Evolutionary conservation across 352 stramenopile genomes (phyloP).

Genomic region (Globisporangium uncinulatum): DNA sequence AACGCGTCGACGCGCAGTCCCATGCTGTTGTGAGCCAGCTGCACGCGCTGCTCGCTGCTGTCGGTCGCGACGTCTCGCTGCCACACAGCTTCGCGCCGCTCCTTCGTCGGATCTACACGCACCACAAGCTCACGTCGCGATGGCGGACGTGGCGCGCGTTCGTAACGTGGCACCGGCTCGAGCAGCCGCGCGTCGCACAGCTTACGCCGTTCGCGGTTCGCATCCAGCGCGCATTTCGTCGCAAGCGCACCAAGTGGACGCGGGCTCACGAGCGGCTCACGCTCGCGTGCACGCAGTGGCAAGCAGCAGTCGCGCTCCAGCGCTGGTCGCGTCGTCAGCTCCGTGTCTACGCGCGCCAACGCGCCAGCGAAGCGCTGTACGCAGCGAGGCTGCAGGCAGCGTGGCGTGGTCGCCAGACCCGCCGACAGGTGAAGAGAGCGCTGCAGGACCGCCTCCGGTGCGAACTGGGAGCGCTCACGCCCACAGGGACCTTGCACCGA

Average conservation of each 20-base stretch:
- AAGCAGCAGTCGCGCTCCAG: slow-evolving; percentile 31
- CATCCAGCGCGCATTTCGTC: slow-evolving; percentile 56
- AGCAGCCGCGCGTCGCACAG: slow-evolving; percentile 26
- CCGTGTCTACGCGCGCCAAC: slow-evolving; percentile 11
- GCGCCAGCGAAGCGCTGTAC: slow-evolving; percentile 13
- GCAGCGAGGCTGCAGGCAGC: slow-evolving; percentile 37
- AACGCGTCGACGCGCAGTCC: slow-evolving; percentile 19
- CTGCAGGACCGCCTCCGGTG: slow-evolving; percentile 36
- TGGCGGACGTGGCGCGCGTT: slow-evolving; percentile 39
- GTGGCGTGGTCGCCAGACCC: slow-evolving; percentile 33
- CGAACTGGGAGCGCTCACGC: slow-evolving; percentile 41
- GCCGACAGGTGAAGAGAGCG: slow-evolving; percentile 31
- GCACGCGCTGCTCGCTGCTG: slow-evolving; percentile 28
- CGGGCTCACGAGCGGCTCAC: slow-evolving; percentile 26
- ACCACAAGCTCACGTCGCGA: slow-evolving; percentile 26
- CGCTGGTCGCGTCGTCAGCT: slow-evolving; percentile 23
- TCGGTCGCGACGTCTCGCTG: slow-evolving; percentile 36
- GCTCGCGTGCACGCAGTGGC: slow-evolving; percentile 30
- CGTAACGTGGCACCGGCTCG: slow-evolving; percentile 34
- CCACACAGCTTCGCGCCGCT: slow-evolving; percentile 60
- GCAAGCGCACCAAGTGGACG: slow-evolving; percentile 27
- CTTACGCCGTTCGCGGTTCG: slow-evolving; percentile 43
- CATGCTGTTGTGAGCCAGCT: slow-evolving; percentile 22
- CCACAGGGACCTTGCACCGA: slow-evolving; percentile 54
- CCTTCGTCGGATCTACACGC: slow-evolving; percentile 51